Evolutionary conservation across 2,329 filamentous ascomycete genomes (phyloP).

Genomic region (Alternaria metachromatica): DNA sequence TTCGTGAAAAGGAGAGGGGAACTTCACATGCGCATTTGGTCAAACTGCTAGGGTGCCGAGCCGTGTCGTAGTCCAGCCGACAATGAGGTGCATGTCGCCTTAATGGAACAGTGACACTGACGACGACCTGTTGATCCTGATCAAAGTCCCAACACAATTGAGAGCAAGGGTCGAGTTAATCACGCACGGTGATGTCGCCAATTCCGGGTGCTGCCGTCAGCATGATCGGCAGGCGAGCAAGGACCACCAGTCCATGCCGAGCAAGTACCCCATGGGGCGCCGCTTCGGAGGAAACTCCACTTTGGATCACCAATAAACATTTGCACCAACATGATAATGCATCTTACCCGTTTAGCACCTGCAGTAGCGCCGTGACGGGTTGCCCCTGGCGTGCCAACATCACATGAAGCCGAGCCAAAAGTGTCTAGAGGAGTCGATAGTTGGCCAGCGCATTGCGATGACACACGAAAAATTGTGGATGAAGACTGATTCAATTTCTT

Average conservation of each 20-base stretch:
- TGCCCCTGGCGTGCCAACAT: neutral
- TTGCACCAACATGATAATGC: neutral
- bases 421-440: neutral
- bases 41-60: neutral
- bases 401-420: slow-evolving; percentile 22
- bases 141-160: neutral
- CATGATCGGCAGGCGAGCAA: slow-evolving; percentile 8
- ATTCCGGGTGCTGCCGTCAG: neutral
- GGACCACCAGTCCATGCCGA: slow-evolving; percentile 7
- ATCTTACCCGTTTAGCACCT: neutral
- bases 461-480: neutral
- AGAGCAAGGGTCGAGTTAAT: neutral
- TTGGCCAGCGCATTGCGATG: neutral
- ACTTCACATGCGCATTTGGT: neutral
- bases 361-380: slow-evolving; percentile 7
- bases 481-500: neutral
- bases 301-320: slow-evolving; percentile 21
- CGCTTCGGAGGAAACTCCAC: slow-evolving; percentile 18
- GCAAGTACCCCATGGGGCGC: slow-evolving; percentile 11
- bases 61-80: neutral
- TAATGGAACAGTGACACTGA: neutral
- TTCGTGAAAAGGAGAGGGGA: neutral
- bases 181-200: slow-evolving; percentile 4
- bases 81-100: neutral
- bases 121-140: neutral